Percentiles rank a stretch among this genome's conserved stretches.
phyloP scores from a whole-genome alignment of 164 flowering plant species.

The Piper betle region DNA sequence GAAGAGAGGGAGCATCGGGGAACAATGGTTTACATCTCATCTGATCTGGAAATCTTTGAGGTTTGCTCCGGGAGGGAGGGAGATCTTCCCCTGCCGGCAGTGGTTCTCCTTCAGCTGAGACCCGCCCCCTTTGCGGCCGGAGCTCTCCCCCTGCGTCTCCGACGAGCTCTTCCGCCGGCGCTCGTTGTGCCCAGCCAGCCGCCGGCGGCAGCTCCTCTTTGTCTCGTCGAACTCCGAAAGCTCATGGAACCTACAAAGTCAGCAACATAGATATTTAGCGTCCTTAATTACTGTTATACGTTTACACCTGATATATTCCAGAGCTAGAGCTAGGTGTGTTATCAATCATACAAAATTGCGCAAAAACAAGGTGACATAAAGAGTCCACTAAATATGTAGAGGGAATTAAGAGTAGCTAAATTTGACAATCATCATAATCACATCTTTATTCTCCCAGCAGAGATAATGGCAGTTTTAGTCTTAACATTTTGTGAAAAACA shows the following conservation, averaged over 20 bases:
- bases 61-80: conserved; percentile 9
- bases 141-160: conserved; percentile 37
- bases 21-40: conserved; percentile 15
- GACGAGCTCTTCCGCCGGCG: conserved; percentile 52
- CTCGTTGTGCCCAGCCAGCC: conserved; percentile 87
- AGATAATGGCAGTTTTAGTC: no score
- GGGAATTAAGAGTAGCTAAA: no score
- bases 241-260: conserved; percentile 68
- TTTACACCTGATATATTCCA: no score
- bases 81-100: conserved; percentile 14
- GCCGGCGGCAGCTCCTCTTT: conserved; percentile 76
- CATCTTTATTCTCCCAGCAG: no score
- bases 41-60: conserved; percentile 30
- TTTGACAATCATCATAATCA: no score
- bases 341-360: no score
- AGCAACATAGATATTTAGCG: no score
- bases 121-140: conserved; percentile 13
- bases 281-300: no score
- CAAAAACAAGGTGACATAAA: no score
- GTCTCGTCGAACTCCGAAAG: conserved; percentile 68
- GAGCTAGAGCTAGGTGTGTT: no score
- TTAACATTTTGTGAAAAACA: no score
- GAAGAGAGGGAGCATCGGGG: conserved; percentile 78
- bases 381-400: no score
- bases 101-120: conserved; percentile 19